Evolutionary conservation across 768 basidiomycete species (phyloP), one percentile per base, ranked within the genome.

Genomic region (Suillus ampliporus): DNA sequence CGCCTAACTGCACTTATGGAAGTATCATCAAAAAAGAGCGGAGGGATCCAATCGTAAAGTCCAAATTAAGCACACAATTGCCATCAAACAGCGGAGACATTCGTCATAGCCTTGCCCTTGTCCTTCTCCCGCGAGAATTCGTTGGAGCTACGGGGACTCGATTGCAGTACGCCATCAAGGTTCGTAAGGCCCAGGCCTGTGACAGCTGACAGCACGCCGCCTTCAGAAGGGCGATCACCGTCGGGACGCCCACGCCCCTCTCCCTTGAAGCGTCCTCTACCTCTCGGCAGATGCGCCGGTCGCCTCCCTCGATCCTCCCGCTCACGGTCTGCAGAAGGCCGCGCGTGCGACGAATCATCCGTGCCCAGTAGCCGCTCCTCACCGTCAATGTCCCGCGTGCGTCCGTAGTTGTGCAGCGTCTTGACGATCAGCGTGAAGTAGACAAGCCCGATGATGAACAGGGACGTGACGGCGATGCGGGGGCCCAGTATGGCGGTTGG

Each of bases 321-420:
- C 41, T 40, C 13, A 21, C 52, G 48, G 44, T 52, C 35, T 4
- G 23, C 40, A 19, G 26, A 31, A 10, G 60, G 52, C 2, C 51
- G 56, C 38, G 56, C 62, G 6, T 48, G 28, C 26, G 31, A 47
- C 37, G 37, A 37, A 17, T 40, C n/a, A 11, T 26, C 59, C 44
- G 15, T 15, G 19, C 10, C 28, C 41, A 28, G 13, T 7, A 35
- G 23, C 17, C 26, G 17, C 34, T 19, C 40, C 23, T 37, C 48
- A 21, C 6, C 13, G 26, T 47, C 40, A 3, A 8, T 0, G 8
- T 19, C 19, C 5, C 37, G 26, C 0, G 40, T 3, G 26, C 71
- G 64, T 14, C 89, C 87, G 61, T 91, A 92, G 38, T 78, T 81
- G 71, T 79, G 79, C 70, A 92, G 76, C 1, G 90, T 89, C 61